Percentiles rank a stretch among this genome's conserved stretches.
Evolutionary conservation across 179 eudicot species (phyloP).

Genomic region (Camellia oleifera): DNA sequence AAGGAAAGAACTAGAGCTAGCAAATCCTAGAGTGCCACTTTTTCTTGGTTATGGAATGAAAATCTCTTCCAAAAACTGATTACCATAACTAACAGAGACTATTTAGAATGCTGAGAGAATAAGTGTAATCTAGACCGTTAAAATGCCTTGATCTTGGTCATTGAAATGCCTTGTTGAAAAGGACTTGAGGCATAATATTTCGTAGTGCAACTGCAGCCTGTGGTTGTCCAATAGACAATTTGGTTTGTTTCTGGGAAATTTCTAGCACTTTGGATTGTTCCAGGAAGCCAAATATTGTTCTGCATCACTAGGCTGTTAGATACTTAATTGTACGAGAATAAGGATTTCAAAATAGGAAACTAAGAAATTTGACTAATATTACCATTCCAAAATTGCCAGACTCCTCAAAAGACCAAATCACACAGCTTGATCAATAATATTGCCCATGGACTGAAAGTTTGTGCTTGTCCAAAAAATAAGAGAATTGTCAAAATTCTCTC

Average conservation of each 20-base stretch:
- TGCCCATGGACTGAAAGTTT: background rate
- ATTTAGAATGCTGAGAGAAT: background rate
- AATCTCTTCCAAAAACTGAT: background rate
- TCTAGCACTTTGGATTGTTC: background rate
- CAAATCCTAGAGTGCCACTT: background rate
- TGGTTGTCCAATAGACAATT: background rate
- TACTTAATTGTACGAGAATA: background rate
- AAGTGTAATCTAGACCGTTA: background rate
- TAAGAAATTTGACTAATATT: background rate
- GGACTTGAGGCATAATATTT: background rate
- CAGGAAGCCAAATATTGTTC: background rate
- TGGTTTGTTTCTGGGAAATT: background rate
- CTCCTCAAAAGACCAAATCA: background rate
- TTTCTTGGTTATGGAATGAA: background rate
- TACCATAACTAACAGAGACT: background rate
- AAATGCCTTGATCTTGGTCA: background rate
- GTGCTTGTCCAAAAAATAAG: background rate
- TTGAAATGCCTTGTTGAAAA: background rate
- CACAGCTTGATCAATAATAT: background rate
- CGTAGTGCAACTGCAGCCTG: background rate
- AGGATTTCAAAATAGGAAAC: background rate
- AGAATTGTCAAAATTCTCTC: background rate
- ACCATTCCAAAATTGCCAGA: constrained; percentile 3
- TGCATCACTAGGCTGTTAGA: background rate
- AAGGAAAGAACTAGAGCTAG: background rate